These are phyloP conservation scores for Boletus coccyginus DNA, from an alignment of 768 basidiomycete species.

Conservation along the genomic window DNA sequence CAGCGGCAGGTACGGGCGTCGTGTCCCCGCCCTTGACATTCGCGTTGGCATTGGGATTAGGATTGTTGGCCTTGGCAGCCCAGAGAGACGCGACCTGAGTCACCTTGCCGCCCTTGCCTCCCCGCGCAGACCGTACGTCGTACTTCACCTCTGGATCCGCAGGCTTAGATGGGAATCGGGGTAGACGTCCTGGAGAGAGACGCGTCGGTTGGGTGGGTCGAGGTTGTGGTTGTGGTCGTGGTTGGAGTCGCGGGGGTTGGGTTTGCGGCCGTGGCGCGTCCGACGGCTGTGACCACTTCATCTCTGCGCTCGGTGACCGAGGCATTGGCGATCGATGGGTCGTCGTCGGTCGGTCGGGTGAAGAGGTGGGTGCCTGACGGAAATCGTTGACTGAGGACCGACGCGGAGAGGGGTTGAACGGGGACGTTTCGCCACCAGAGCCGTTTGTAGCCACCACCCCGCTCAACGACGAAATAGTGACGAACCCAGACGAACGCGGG, in stretches of 20 bases:
- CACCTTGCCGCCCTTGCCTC: constrained; percentile 74
- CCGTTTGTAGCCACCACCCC: constrained; percentile 6
- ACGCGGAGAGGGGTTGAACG: constrained; percentile 16
- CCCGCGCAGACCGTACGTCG: constrained; percentile 72
- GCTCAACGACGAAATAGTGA: constrained; percentile 58
- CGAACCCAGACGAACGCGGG: constrained; percentile 75
- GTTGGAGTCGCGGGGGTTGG: background rate
- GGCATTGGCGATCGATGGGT: background rate
- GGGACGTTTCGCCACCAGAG: background rate
- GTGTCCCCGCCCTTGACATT: constrained; percentile 5
- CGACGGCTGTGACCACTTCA: constrained; percentile 1
- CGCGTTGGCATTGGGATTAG: too few relatives aligned
- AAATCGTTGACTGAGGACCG: constrained; percentile 23
- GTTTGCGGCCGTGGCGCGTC: background rate
- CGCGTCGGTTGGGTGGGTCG: background rate
- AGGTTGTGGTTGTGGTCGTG: background rate
- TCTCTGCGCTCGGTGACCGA: constrained; percentile 16
- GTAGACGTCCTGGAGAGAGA: constrained; percentile 28
- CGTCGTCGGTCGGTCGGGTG: background rate
- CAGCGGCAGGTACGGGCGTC: background rate
- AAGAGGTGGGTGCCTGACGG: constrained; percentile 5
- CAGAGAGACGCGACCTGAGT: constrained; percentile 72
- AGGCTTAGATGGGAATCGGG: constrained; percentile 34
- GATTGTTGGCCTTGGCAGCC: constrained; percentile 47
- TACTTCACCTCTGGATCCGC: constrained; percentile 59